Percentiles rank a stretch among this genome's conserved stretches.
Conservation (phyloP, 2,329 filamentous ascomycete genomes). For the Tolypocladium pustulatum region DNA sequence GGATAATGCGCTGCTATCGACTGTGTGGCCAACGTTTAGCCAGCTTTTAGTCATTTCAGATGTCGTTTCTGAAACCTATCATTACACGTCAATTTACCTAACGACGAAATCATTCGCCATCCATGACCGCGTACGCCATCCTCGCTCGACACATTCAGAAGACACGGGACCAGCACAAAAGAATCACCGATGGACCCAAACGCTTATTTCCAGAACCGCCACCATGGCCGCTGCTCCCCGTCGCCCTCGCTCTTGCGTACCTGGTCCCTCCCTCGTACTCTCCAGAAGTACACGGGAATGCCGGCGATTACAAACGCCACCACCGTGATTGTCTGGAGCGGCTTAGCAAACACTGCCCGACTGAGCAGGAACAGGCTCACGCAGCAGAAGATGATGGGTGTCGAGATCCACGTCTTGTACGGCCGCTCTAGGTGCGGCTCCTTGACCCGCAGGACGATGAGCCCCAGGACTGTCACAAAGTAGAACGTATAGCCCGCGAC, state of each 20-base stretch:
- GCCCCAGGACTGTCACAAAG: slow-evolving; percentile 84
- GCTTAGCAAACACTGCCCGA: slow-evolving; percentile 81
- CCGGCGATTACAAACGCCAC: slow-evolving; percentile 75
- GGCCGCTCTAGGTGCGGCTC: slow-evolving; percentile 84
- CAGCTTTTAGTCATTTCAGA: neutral
- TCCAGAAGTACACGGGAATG: slow-evolving; percentile 81
- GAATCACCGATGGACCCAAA: neutral
- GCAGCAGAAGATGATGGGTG: slow-evolving; percentile 96
- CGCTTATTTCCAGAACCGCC: slow-evolving; percentile 48
- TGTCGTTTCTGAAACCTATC: neutral
- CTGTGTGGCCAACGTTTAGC: neutral
- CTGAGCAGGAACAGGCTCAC: slow-evolving; percentile 88
- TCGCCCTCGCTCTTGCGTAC: slow-evolving; percentile 30
- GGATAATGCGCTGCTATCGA: neutral
- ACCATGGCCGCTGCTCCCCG: slow-evolving; percentile 30
- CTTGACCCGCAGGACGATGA: slow-evolving; percentile 79
- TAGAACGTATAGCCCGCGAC: slow-evolving; percentile 97
- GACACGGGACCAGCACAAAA: neutral
- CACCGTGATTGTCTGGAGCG: slow-evolving; percentile 80
- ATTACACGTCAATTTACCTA: neutral
- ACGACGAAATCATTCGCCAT: neutral
- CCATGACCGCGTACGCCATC: neutral
- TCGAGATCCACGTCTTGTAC: slow-evolving; percentile 94
- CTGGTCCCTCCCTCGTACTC: slow-evolving; percentile 57
- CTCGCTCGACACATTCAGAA: neutral